phyloP scores from a whole-genome alignment of 169 alveolate genomes.

The Plasmodium adleri region DNA sequence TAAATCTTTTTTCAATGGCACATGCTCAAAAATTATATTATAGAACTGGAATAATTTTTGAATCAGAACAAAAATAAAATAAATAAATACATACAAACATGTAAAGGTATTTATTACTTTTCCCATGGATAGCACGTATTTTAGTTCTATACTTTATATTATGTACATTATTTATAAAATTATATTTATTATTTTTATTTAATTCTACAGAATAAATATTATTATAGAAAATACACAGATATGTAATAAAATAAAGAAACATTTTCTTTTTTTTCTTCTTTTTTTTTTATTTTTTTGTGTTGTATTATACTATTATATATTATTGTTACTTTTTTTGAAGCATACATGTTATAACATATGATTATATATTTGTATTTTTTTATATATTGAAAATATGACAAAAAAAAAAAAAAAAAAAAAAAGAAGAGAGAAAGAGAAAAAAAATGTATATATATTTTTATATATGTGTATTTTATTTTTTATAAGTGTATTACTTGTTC shows the following conservation, averaged over 20 bases:
- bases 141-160: constrained; percentile 37
- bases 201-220: constrained; percentile 21
- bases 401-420: constrained; percentile 2
- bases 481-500: no score
- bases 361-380: constrained; percentile 4
- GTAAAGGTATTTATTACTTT: constrained; percentile 16
- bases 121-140: constrained; percentile 51
- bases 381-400: background rate
- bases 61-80: background rate
- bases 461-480: background rate
- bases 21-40: background rate
- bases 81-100: background rate
- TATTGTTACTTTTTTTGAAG: background rate
- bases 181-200: constrained; percentile 46
- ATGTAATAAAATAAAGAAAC: constrained; percentile 31
- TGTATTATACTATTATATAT: constrained; percentile 10
- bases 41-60: background rate
- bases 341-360: background rate
- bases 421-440: background rate
- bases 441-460: background rate
- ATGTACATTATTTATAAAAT: constrained; percentile 22
- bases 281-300: background rate
- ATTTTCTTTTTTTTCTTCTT: constrained; percentile 9
- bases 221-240: background rate
- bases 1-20: constrained; percentile 7